Conservation (phyloP, 1,139 yeast species). For the Pichia inconspicua region DNA sequence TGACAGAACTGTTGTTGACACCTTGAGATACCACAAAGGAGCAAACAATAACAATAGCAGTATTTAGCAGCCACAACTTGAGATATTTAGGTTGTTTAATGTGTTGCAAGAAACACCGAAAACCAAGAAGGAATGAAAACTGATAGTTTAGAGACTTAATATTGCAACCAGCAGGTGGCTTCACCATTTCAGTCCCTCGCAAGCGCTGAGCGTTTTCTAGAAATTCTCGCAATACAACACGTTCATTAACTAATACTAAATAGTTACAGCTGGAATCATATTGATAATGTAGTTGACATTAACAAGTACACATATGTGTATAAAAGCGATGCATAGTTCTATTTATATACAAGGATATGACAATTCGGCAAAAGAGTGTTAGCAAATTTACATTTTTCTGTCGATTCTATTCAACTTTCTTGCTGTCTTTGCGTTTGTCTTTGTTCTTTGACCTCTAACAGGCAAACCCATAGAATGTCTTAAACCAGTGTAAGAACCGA, state of each 20-base stretch:
- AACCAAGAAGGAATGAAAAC: neutral
- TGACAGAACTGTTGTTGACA: constrained; percentile 1
- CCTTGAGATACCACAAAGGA: constrained; percentile 7
- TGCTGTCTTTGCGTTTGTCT: constrained; percentile 86
- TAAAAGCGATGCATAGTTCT: neutral
- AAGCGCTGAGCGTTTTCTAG: neutral
- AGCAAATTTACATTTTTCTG: constrained; percentile 31
- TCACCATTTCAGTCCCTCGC: too few species aligned
- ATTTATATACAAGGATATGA: too few species aligned
- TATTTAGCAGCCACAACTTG: constrained; percentile 7
- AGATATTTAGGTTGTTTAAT: neutral
- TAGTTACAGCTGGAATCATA: too few species aligned
- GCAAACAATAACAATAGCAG: constrained; percentile 2
- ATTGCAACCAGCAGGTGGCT: too few species aligned
- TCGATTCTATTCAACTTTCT: constrained; percentile 72
- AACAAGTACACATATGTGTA: too few species aligned
- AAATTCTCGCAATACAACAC: too few species aligned
- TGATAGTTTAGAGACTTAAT: too few species aligned
- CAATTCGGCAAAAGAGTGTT: neutral
- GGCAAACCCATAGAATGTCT: constrained; percentile 88
- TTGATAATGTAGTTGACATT: neutral
- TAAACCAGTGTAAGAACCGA: constrained; percentile 81
- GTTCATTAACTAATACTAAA: too few species aligned
- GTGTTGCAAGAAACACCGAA: neutral
- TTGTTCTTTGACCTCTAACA: constrained; percentile 89